Evolutionary conservation across 1,284 basidiomycete species (phyloP).

Genomic region (Cystobasidium pallidum): DNA sequence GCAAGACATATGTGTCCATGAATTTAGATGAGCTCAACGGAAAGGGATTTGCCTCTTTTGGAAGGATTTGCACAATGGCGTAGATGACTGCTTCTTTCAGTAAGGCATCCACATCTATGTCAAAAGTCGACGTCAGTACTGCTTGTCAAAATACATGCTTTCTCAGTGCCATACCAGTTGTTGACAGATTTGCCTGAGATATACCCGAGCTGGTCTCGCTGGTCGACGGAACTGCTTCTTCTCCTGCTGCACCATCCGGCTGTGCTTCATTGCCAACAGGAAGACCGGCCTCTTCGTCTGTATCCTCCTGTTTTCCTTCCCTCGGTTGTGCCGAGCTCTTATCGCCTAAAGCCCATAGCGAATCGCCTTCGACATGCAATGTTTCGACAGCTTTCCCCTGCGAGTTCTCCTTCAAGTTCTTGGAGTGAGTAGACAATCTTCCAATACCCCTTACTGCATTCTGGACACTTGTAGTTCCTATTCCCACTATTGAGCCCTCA

Average conservation of each 20-base stretch:
- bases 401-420: not conserved
- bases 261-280: not conserved
- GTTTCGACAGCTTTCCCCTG: conserved; percentile 35
- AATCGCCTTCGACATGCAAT: conserved; percentile 40
- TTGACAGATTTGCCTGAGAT: not conserved
- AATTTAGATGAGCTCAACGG: conserved; percentile 33
- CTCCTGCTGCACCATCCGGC: not conserved
- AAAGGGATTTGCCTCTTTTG: conserved; percentile 8
- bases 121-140: not conserved
- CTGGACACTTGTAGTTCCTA: conserved; percentile 27
- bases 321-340: conserved; percentile 20
- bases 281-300: not conserved
- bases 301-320: not conserved
- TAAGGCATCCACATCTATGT: conserved; percentile 25
- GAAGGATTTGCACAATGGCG: conserved; percentile 19
- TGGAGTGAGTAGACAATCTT: conserved; percentile 2
- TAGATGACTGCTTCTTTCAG: conserved; percentile 37
- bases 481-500: conserved; percentile 26
- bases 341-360: conserved; percentile 23
- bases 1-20: conserved; percentile 40
- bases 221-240: not conserved
- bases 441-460: conserved; percentile 35
- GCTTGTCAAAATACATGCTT: not conserved
- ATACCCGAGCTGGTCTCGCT: not conserved
- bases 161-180: not conserved